Percentiles rank a stretch among this genome's conserved stretches.
phyloP scores from a whole-genome alignment of 1,139 yeast genomes.

The Geotrichum carabidarum region DNA sequence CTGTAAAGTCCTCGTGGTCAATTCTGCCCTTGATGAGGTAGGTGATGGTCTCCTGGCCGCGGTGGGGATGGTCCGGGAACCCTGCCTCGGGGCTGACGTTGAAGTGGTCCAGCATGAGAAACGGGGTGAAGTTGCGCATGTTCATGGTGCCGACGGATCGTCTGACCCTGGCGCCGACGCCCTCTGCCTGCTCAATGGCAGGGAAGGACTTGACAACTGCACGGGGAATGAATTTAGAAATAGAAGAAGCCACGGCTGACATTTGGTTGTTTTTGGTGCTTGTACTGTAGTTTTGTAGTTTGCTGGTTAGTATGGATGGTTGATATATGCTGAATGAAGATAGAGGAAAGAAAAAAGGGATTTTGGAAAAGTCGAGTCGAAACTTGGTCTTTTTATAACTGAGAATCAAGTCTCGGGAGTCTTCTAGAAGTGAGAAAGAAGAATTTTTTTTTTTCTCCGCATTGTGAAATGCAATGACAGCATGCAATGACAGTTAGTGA shows the following conservation, averaged over 20 bases:
- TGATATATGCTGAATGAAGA: no score
- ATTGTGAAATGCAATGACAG: no score
- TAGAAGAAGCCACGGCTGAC: background rate
- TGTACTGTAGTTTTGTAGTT: no score
- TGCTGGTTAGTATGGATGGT: no score
- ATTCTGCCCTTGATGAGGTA: constrained; percentile 67
- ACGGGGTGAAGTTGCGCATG: constrained; percentile 74
- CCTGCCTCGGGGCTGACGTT: constrained; percentile 60
- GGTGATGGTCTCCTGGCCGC: constrained; percentile 87
- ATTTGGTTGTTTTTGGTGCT: background rate
- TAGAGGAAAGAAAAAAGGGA: no score
- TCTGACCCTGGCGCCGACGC: constrained; percentile 81
- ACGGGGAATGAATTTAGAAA: constrained; percentile 37
- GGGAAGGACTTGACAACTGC: constrained; percentile 54
- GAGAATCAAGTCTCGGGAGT: no score
- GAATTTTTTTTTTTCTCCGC: no score
- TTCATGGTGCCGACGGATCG: constrained; percentile 69
- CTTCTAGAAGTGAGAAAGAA: no score
- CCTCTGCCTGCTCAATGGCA: constrained; percentile 76
- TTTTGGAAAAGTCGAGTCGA: no score
- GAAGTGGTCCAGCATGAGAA: constrained; percentile 80
- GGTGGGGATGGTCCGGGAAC: constrained; percentile 90
- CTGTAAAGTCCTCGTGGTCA: constrained; percentile 92
- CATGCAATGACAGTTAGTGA: no score
- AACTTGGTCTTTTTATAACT: no score